Conservation (phyloP, 495 filamentous ascomycete genomes). For the Letharia columbiana region DNA sequence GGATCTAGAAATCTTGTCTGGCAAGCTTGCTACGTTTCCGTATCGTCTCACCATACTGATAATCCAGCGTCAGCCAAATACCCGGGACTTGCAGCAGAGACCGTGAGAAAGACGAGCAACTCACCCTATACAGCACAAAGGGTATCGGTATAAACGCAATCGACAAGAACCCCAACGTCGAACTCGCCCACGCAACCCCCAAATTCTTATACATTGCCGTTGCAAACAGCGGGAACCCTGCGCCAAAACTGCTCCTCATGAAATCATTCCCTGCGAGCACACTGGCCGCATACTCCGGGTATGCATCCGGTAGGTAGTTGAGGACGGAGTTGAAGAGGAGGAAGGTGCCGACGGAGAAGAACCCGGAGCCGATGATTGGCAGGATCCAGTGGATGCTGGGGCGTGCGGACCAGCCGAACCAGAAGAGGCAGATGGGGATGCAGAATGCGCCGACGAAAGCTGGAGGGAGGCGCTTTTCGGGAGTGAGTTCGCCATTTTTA, state of each 20-base stretch:
- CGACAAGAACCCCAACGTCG: conserved; percentile 49
- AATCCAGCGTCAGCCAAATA: neutral
- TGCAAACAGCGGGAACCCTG: conserved; percentile 43
- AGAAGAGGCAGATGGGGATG: conserved; percentile 48
- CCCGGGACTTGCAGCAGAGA: too few species aligned
- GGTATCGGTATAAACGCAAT: conserved; percentile 36
- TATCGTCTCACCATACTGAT: conserved; percentile 2
- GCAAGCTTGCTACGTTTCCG: conserved; percentile 9
- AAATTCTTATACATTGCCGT: conserved; percentile 50
- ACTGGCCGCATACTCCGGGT: conserved; percentile 39
- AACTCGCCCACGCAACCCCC: conserved; percentile 55
- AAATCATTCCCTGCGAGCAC: conserved; percentile 47
- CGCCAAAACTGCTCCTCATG: conserved; percentile 39
- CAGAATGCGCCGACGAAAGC: conserved; percentile 34
- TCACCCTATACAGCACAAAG: conserved; percentile 31
- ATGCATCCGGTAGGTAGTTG: conserved; percentile 31
- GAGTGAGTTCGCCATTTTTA: conserved; percentile 32
- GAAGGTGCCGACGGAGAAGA: conserved; percentile 47
- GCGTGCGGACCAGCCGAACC: conserved; percentile 49
- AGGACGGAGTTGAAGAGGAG: conserved; percentile 47
- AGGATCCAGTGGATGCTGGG: conserved; percentile 44
- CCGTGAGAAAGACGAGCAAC: conserved; percentile 15
- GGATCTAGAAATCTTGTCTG: neutral
- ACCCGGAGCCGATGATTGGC: conserved; percentile 43
- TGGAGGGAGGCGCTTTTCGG: conserved; percentile 38